Conservation (phyloP, 2,329 filamentous ascomycete genomes). For the Colletotrichum godetiae region DNA sequence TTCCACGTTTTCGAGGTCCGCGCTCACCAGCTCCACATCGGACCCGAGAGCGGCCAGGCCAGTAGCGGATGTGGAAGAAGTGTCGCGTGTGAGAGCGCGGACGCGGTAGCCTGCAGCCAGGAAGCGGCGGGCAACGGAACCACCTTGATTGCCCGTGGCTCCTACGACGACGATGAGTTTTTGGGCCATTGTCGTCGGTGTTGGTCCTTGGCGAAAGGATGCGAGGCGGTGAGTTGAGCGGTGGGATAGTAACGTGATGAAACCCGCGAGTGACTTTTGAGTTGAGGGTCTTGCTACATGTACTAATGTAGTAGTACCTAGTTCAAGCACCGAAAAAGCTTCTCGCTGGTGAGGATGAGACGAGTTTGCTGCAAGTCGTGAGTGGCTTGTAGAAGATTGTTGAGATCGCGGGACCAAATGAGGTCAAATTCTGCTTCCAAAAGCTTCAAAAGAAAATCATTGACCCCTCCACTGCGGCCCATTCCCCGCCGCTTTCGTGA, state of each 20-base stretch:
- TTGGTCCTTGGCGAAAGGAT: neutral
- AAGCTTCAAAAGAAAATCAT: neutral
- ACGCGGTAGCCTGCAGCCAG: constrained; percentile 54
- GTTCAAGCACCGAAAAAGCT: neutral
- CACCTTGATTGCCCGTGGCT: constrained; percentile 62
- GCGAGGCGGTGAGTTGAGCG: neutral
- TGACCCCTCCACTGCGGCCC: neutral
- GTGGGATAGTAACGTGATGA: neutral
- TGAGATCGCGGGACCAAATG: neutral
- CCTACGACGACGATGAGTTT: constrained; percentile 56
- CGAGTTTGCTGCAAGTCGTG: neutral
- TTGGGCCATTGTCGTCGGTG: constrained; percentile 37
- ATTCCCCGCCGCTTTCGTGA: neutral
- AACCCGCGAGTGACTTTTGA: neutral
- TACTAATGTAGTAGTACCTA: neutral
- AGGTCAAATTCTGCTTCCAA: neutral
- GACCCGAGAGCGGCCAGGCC: constrained; percentile 53
- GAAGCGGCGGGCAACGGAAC: constrained; percentile 62
- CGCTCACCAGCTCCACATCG: constrained; percentile 43
- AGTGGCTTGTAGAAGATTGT: neutral
- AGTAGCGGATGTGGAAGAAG: constrained; percentile 52
- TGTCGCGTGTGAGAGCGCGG: constrained; percentile 59
- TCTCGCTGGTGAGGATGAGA: neutral
- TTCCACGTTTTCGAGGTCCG: constrained; percentile 54
- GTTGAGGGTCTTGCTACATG: neutral